Evolutionary conservation across 2,329 filamentous ascomycete species (phyloP), one percentile per base, ranked within the genome.

Genomic region (Chalara sp.): DNA sequence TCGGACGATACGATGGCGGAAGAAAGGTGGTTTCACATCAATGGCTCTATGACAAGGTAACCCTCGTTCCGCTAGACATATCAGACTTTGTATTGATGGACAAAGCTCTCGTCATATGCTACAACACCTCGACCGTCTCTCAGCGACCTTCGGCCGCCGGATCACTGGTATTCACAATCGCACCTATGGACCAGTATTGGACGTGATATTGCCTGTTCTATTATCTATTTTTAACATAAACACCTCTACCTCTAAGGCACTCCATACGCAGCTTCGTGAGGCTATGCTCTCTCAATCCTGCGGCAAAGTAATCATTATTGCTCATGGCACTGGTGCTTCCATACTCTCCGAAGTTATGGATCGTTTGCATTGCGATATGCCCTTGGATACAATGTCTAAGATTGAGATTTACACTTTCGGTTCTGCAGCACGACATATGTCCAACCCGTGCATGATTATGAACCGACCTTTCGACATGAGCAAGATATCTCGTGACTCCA

Each of bases 361-460:
- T 67, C 86, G 85, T 81, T 72, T 90, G 2, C 72, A 89, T 4
- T 80, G 83, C 52, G 85, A 89, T 60, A 67, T 87, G 21, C 77
- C 83, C 0, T 78, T 81, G 48, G 75, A 82, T 53, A 67, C 83
- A 6, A 69, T 88, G 8, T 66, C 71, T 1, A 85, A 87, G 59
- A 73, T 89, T 1, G 86, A 90, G 64, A 78, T 90, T 2, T 84
- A 83, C 8, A 90, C 86, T 0, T 91, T 91, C 65, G 87, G 85
- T 29, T 85, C 80, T 48, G 86, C 85, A 0, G 84, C 86, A 1
- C 87, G 87, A 58, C 86, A 89, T 65, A 89, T 88, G 70, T 89
- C 88, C 66, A 88, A 88, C 57, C 86, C 86, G 0, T 75, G 79
- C 54, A 33, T 50, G 12, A 37, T 44, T 5, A 29, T 51, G 12